phyloP scores from a whole-genome alignment of 2,329 filamentous ascomycete genomes.

The Xylaria sp. region DNA sequence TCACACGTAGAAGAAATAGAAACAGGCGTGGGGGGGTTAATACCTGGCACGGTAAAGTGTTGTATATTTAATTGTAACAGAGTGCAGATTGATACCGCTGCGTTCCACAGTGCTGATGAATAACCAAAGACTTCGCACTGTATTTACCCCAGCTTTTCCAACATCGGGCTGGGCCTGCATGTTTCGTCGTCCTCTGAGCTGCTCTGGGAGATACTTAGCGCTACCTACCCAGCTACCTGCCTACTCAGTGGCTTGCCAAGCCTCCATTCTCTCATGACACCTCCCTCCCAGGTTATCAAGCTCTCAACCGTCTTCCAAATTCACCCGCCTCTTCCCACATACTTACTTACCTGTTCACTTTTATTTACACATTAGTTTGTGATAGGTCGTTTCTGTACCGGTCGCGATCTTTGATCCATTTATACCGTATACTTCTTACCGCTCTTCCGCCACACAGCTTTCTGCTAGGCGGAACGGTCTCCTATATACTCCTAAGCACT shows the following conservation, averaged over 20 bases:
- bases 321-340: background rate
- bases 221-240: background rate
- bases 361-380: background rate
- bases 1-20: no score
- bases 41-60: no score
- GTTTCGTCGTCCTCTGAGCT: constrained; percentile 22
- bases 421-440: no score
- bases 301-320: background rate
- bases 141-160: background rate
- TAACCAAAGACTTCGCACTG: no score
- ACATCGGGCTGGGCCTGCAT: constrained; percentile 16
- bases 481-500: background rate
- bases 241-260: background rate
- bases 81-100: no score
- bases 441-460: background rate
- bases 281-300: background rate
- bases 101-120: no score
- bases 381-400: background rate
- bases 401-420: background rate
- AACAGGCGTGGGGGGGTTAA: no score
- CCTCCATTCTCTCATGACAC: background rate
- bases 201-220: no score
- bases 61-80: no score
- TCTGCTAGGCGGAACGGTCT: no score
- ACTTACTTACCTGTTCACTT: no score